Conservation (phyloP, 768 basidiomycete species). For the Tylopilus felleus region DNA sequence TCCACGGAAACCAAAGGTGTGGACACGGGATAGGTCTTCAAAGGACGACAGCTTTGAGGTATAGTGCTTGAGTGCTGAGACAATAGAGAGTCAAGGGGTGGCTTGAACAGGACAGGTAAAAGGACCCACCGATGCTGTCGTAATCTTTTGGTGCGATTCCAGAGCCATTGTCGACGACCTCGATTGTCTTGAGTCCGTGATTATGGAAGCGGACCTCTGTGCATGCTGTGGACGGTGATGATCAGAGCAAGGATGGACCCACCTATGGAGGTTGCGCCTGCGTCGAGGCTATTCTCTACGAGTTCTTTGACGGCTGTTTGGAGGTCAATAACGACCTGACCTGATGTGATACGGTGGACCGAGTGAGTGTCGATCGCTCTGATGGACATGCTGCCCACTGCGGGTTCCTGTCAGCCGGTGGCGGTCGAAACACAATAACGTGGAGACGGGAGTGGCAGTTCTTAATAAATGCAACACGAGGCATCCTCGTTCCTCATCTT, state of each 20-base stretch:
- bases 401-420: not conserved
- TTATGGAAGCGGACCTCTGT: constrained; percentile 89
- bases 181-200: constrained; percentile 75
- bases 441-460: not conserved
- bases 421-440: not conserved
- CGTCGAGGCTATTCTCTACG: constrained; percentile 94
- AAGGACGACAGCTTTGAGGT: constrained; percentile 88
- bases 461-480: constrained; percentile 5
- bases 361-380: constrained; percentile 71
- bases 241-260: constrained; percentile 17
- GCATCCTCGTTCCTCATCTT: not conserved
- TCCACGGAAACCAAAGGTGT: constrained; percentile 92
- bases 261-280: constrained; percentile 87
- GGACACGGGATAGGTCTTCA: constrained; percentile 65
- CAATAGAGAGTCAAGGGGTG: not conserved
- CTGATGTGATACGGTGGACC: constrained; percentile 86
- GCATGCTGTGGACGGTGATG: not conserved
- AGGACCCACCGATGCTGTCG: constrained; percentile 64
- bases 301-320: constrained; percentile 95
- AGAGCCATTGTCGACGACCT: constrained; percentile 89
- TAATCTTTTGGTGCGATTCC: constrained; percentile 81
- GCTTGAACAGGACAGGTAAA: not conserved
- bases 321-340: constrained; percentile 92
- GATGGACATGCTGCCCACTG: constrained; percentile 27
- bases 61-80: constrained; percentile 80